phyloP scores from a whole-genome alignment of 2,329 filamentous ascomycete species.

The Paecilomyces fulvus region DNA sequence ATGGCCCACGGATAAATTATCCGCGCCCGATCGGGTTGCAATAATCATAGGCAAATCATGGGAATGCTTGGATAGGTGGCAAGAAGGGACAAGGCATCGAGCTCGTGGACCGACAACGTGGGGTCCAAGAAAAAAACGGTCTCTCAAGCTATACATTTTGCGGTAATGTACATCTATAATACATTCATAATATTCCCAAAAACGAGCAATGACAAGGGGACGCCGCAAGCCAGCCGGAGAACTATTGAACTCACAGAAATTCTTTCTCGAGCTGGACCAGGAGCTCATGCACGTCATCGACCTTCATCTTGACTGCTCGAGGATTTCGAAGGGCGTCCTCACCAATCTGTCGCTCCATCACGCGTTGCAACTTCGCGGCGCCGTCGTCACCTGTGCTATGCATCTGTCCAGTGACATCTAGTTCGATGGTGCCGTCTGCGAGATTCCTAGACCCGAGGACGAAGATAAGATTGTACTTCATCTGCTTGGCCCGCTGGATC shows the following conservation, averaged over 20 bases:
- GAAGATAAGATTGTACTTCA: slow-evolving; percentile 65
- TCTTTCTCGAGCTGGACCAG: slow-evolving; percentile 28
- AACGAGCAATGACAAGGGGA: not conserved
- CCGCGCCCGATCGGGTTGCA: not conserved
- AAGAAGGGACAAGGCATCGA: not conserved
- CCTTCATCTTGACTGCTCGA: slow-evolving; percentile 26
- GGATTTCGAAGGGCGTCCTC: slow-evolving; percentile 22
- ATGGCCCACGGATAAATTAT: not conserved
- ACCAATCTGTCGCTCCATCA: slow-evolving; percentile 18
- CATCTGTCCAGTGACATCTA: slow-evolving; percentile 34
- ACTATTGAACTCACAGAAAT: slow-evolving; percentile 21
- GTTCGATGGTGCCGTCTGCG: slow-evolving; percentile 45
- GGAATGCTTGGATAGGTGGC: not conserved
- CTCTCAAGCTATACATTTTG: not conserved
- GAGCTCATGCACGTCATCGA: slow-evolving; percentile 29
- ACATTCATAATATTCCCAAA: not conserved
- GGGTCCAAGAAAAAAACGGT: not conserved
- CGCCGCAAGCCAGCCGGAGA: not conserved
- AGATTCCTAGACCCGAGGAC: slow-evolving; percentile 63
- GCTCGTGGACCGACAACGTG: not conserved
- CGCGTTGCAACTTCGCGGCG: slow-evolving; percentile 16
- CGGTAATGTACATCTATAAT: not conserved
- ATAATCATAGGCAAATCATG: not conserved
- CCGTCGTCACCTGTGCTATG: slow-evolving; percentile 30
- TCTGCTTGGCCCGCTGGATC: slow-evolving; percentile 60